Evolutionary conservation across 1,139 yeast species (phyloP), one percentile per base, ranked within the genome.

Genomic region (Scheffersomyces segobiensis): DNA sequence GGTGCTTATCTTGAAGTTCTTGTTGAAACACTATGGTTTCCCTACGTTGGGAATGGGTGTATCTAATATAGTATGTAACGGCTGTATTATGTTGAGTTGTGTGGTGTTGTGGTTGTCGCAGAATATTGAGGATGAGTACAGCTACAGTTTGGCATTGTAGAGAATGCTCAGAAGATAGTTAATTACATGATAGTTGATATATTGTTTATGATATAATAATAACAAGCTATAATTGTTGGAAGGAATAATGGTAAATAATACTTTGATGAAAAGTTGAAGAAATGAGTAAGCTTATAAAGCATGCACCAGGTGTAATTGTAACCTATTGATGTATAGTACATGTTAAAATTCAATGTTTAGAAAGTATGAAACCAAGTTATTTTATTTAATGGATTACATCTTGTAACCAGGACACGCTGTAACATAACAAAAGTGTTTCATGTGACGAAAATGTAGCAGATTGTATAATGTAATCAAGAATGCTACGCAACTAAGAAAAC

Each of bases 21-120:
- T 93, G 60, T 80, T 92, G 67, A 91, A 92, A 63, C 89, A 89
- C 64, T 91, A 85, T 71, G 76, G 83, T 47, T 88, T 88, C 81
- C 98, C 98, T 50, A 93, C 98, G 1, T 82, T 93, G 59, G 95
- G 96, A 5, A 93, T 95, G 97, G 99, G 99, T 18, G 85, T 93
- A 32, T 87, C 92, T 61, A 95, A 95, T 72, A 93, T 95, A 54
- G 83, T 90, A 26, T 87, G 93, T 57, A 93, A 95, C 69, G 85
- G 86, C 5, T 81, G 89, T 62, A 86, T 95, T 49, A 89, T 93
- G 92, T 77, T 91, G 66, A 91, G 97, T 77, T 93, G 98, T 72
- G 86, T 92, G 57, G 81, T 88, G 5, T 79, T 95, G 66, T 95
- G 98, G 98, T 79, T 93, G 61, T 92, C 97, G 18, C 98, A 93